Evolutionary conservation across 495 filamentous ascomycete species (phyloP), one percentile per base, ranked within the genome.

Genomic region (Clohesyomyces aquaticus): DNA sequence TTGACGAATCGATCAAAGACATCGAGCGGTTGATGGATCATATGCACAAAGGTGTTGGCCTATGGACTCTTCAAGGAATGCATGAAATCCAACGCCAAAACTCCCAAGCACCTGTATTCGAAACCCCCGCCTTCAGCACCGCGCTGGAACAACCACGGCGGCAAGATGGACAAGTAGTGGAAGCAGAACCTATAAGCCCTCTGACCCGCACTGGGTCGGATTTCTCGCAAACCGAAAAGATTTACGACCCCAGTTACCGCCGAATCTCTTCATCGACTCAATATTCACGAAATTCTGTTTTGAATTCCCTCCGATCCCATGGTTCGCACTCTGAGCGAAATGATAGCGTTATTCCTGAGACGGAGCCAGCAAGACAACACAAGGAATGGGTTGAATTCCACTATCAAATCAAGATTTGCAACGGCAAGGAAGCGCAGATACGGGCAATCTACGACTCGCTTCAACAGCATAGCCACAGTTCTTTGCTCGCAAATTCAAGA

Each of bases 321-420:
- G 32, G 21, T 2, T 12, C 41, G 26, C 38, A 25, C 12, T 45
- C 35, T 12, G 16, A 43, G 11, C 56, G 56, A 32, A 32, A 11
- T 22, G 35, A 45, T 32, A 57, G 54, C 22, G 21, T 57, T 4
- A 45, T 21, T 19, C 19, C 42, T 8, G 10, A 19, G 4, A 18
- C 14, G 19, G 19, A 28, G 9, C 25, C 43, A 2, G 25, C 19
- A 6, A 48, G 32, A 4, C 19, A 4, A 2, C 19, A 29, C 14
- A 27, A 21, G 11, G 48, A 54, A 2, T 61, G 47, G 48, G 59
- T 53, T 3, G 49, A 61, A 21, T 53, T 61, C 29, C 59, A 61
- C 49, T 53, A 42, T 21, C 8, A 53, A 18, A 46, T 54, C 22
- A 50, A 47, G 12, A n/a, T 16, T 21, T 60, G 27, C 47, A 21